phyloP scores from a whole-genome alignment of 805 yeast genomes.

The Candida silvatica region DNA sequence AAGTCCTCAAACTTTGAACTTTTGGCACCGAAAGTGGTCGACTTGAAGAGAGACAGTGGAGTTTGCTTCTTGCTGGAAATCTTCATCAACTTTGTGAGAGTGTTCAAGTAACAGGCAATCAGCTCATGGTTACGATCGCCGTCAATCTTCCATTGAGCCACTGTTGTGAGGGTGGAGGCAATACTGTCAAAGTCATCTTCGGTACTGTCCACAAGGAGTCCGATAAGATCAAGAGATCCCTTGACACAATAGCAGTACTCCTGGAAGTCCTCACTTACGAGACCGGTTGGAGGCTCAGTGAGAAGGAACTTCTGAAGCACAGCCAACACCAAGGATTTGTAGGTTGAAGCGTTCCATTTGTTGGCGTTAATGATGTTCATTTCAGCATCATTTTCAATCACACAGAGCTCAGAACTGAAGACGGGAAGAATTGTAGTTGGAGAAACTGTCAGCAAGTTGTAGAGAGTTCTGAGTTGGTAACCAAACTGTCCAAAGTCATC shows the following conservation, averaged over 20 bases:
- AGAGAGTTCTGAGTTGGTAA: constrained; percentile 49
- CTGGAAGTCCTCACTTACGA: constrained; percentile 11
- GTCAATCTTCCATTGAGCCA: constrained; percentile 8
- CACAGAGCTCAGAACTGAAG: constrained; percentile 51
- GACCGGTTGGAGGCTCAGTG: constrained; percentile 11
- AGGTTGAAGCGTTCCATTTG: constrained; percentile 48
- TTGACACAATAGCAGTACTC: constrained; percentile 31
- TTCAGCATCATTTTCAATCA: constrained; percentile 37
- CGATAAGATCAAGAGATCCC: constrained; percentile 35
- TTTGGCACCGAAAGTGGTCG: constrained; percentile 3
- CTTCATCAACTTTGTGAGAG: constrained; percentile 17
- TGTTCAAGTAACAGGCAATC: constrained; percentile 14
- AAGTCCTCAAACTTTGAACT: constrained; percentile 16
- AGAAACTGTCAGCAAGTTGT: constrained; percentile 42
- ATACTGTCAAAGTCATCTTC: constrained; percentile 41
- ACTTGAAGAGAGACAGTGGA: constrained; percentile 10
- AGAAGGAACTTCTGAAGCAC: constrained; percentile 39
- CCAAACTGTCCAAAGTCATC: constrained; percentile 60
- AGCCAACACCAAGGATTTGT: constrained; percentile 44
- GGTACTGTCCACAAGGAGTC: constrained; percentile 43
- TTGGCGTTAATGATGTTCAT: constrained; percentile 32
- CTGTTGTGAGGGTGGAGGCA: constrained; percentile 8
- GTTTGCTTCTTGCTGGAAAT: constrained; percentile 15
- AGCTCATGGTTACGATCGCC: constrained; percentile 8
- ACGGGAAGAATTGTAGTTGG: constrained; percentile 33